Conservation (phyloP, 257 asterid genomes). For the Solanum pinnatisectum region DNA sequence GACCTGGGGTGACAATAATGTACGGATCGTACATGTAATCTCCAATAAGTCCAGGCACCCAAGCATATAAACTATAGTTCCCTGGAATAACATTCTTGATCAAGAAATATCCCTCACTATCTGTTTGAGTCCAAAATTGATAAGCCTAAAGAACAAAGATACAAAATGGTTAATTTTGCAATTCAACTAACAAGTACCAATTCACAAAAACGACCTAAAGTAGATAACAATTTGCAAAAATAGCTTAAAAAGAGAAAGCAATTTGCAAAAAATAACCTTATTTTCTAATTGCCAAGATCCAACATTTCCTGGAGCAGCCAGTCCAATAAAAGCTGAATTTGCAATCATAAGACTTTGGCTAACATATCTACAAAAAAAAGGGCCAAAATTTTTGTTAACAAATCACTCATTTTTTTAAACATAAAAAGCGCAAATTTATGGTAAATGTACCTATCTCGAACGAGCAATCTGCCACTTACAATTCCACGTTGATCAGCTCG, state of each 20-base stretch:
- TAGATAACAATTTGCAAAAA: background rate
- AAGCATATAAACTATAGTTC: slow-evolving; percentile 61
- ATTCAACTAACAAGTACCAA: background rate
- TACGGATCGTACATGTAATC: slow-evolving; percentile 34
- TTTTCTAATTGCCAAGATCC: slow-evolving; percentile 91
- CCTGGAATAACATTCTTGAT: slow-evolving; percentile 44
- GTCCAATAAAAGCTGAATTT: slow-evolving; percentile 52
- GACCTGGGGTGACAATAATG: slow-evolving; percentile 47
- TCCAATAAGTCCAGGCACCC: slow-evolving; percentile 78
- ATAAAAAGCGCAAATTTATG: background rate
- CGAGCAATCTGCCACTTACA: slow-evolving; percentile 53
- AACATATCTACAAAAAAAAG: slow-evolving; percentile 21
- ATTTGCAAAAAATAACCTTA: slow-evolving; percentile 29
- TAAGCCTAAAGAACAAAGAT: slow-evolving; percentile 37
- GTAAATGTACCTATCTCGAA: slow-evolving; percentile 42
- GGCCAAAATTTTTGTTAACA: too few relatives aligned
- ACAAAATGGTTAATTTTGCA: background rate
- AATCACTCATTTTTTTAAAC: background rate
- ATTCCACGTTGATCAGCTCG: slow-evolving; percentile 36
- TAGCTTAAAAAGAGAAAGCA: background rate
- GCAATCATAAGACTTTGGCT: slow-evolving; percentile 40
- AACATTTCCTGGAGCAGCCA: slow-evolving; percentile 62
- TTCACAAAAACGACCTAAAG: background rate
- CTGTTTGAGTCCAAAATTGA: slow-evolving; percentile 69
- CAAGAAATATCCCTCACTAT: slow-evolving; percentile 44